A percentile compares a stretch with the other conserved stretches of the same genome.
These are phyloP conservation scores for Aquilaria yunnanensis DNA, from an alignment of 345 rosid species.

Conservation along the genomic window DNA sequence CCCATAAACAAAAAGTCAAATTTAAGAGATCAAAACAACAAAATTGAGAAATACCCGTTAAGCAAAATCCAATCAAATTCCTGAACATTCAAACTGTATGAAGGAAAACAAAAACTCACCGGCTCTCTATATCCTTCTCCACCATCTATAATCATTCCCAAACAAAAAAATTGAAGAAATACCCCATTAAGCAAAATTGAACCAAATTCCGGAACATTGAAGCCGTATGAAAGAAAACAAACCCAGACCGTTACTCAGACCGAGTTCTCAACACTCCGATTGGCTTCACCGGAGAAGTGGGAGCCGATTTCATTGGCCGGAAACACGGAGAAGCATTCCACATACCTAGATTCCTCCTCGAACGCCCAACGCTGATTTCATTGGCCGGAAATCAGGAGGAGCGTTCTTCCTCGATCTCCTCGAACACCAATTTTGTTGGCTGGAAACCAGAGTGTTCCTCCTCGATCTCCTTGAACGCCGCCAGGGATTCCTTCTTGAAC, in stretches of 20 bases:
- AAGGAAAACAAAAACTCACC: neutral
- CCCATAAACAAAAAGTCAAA: no score
- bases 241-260: slow-evolving; percentile 45
- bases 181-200: slow-evolving; percentile 5
- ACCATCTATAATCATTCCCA: slow-evolving; percentile 47
- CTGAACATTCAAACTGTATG: neutral
- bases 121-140: slow-evolving; percentile 79
- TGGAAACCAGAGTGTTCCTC: no score
- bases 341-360: slow-evolving; percentile 25
- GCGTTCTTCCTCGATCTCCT: no score
- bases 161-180: slow-evolving; percentile 9
- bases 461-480: no score
- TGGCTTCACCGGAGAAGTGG: slow-evolving; percentile 88
- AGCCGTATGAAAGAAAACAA: neutral
- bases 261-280: slow-evolving; percentile 63
- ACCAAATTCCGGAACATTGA: neutral
- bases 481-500: no score
- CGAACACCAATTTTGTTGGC: no score
- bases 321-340: slow-evolving; percentile 81
- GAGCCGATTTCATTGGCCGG: slow-evolving; percentile 88
- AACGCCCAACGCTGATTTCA: no score
- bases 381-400: no score
- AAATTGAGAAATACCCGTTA: slow-evolving; percentile 9
- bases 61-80: no score
- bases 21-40: neutral